These are phyloP conservation scores for Hemerocallis citrina DNA, from an alignment of 106 monocot species.

Conservation along the genomic window DNA sequence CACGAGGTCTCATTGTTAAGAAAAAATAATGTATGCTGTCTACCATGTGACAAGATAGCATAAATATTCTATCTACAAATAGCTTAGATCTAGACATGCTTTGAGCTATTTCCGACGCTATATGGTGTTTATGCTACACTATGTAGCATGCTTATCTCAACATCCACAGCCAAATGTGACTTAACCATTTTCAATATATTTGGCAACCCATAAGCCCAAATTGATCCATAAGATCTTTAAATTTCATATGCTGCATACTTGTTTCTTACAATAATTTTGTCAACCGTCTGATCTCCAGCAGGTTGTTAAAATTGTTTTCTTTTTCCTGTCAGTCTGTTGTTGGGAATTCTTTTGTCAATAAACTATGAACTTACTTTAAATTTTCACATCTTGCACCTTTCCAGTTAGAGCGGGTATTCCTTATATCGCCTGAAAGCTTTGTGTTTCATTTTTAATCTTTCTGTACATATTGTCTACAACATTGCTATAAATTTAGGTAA, in stretches of 20 bases:
- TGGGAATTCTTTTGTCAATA: background rate
- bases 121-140: too few species aligned
- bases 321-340: slow-evolving; percentile 2
- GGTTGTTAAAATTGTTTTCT: background rate
- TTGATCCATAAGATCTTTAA: background rate
- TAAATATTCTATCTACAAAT: too few species aligned
- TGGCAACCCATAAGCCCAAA: background rate
- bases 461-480: background rate
- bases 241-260: background rate
- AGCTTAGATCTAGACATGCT: too few species aligned
- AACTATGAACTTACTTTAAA: background rate
- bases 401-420: background rate
- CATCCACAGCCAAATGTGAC: too few species aligned
- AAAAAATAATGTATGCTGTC: too few species aligned
- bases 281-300: background rate
- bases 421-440: background rate
- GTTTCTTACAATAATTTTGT: too few species aligned
- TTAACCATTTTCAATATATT: too few species aligned
- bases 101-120: too few species aligned
- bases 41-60: too few species aligned
- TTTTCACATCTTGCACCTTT: background rate
- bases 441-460: background rate
- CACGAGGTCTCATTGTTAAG: too few species aligned
- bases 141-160: too few species aligned
- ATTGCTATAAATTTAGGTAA: background rate